Evolutionary conservation across 2,329 filamentous ascomycete species (phyloP).

Genomic region (Penicillium janthinellum): DNA sequence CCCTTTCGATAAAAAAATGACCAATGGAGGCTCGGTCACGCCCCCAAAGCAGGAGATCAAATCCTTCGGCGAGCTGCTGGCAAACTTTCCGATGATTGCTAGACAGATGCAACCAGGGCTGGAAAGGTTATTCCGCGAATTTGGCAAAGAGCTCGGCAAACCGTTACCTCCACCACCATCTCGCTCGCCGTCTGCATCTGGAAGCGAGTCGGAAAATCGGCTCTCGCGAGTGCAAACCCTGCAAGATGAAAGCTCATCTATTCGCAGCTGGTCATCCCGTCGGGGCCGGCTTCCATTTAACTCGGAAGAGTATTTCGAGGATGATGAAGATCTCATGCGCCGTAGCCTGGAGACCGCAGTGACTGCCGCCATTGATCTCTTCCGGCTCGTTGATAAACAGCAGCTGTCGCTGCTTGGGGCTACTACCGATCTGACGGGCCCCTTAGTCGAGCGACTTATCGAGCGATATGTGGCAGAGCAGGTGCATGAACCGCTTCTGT

Average conservation of each 20-base stretch:
- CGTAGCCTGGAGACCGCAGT: constrained; percentile 88
- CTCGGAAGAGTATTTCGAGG: constrained; percentile 74
- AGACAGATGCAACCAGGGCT: constrained; percentile 92
- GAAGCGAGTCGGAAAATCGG: constrained; percentile 47
- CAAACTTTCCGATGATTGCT: constrained; percentile 92
- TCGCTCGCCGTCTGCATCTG: constrained; percentile 52
- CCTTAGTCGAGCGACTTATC: constrained; percentile 88
- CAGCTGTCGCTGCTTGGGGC: constrained; percentile 88
- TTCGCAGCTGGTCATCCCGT: constrained; percentile 38
- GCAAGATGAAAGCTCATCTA: constrained; percentile 41
- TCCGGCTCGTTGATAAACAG: constrained; percentile 93
- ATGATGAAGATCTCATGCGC: constrained; percentile 89
- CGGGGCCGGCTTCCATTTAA: constrained; percentile 52
- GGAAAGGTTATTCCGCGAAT: constrained; percentile 87
- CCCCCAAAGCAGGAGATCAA: constrained; percentile 83
- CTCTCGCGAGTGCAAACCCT: constrained; percentile 34
- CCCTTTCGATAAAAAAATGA: constrained; percentile 23
- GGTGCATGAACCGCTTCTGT: constrained; percentile 80
- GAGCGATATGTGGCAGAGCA: constrained; percentile 94
- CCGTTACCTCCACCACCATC: constrained; percentile 73
- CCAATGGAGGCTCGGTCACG: constrained; percentile 37
- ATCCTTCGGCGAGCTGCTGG: constrained; percentile 84
- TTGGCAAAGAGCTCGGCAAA: constrained; percentile 80
- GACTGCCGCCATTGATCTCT: constrained; percentile 90
- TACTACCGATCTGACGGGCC: constrained; percentile 90